These are phyloP conservation scores for Saturnispora galanensis DNA, from an alignment of 805 yeast species.

Conservation along the genomic window DNA sequence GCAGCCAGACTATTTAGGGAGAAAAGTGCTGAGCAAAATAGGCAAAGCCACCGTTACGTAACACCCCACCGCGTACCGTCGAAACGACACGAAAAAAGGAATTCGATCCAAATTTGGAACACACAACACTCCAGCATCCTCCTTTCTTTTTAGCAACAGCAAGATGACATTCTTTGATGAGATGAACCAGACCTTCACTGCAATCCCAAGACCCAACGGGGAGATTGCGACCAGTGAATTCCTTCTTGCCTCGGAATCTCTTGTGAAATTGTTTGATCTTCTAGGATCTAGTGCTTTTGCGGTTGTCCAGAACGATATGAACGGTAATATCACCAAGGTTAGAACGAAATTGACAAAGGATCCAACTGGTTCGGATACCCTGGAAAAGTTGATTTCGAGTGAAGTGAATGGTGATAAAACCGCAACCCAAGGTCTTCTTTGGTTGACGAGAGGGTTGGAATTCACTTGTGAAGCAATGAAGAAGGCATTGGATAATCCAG, in stretches of 20 bases:
- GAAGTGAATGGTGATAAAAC: slow-evolving; percentile 55
- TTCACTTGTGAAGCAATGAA: slow-evolving; percentile 88
- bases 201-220: slow-evolving; percentile 54
- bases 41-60: too few species aligned
- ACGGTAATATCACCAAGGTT: slow-evolving; percentile 73
- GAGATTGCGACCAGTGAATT: slow-evolving; percentile 68
- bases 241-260: slow-evolving; percentile 73
- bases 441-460: slow-evolving; percentile 79
- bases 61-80: background rate
- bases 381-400: slow-evolving; percentile 66
- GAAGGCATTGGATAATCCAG: slow-evolving; percentile 58
- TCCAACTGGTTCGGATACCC: slow-evolving; percentile 54
- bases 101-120: too few species aligned
- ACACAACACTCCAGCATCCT: background rate
- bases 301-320: slow-evolving; percentile 81
- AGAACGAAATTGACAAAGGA: slow-evolving; percentile 53
- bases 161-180: slow-evolving; percentile 56
- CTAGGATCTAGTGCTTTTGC: slow-evolving; percentile 78
- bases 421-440: slow-evolving; percentile 84
- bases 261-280: slow-evolving; percentile 73
- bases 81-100: background rate
- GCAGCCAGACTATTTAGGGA: too few species aligned
- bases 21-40: too few species aligned
- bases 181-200: slow-evolving; percentile 63
- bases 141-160: background rate